Conservation (phyloP, 2,329 filamentous ascomycete species). For the Thielaviopsis populi region DNA sequence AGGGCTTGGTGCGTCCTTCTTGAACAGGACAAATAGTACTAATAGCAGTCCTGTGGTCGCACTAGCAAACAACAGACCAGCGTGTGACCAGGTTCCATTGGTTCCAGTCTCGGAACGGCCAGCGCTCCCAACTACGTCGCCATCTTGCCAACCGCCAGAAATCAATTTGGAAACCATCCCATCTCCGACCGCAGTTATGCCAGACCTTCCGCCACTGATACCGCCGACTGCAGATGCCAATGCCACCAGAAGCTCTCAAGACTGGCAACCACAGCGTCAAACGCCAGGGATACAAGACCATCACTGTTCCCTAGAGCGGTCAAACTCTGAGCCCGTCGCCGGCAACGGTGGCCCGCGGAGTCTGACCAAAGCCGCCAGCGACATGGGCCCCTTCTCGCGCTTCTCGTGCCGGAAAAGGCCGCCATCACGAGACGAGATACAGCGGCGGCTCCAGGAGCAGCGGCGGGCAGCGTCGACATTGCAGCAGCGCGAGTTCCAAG, state of each 20-base stretch:
- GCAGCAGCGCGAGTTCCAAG: constrained; percentile 14
- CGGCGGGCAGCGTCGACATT: constrained; percentile 17
- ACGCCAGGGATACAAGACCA: not conserved
- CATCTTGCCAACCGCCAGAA: not conserved
- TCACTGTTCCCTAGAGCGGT: not conserved
- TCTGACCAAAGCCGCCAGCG: constrained; percentile 17
- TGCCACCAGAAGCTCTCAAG: not conserved
- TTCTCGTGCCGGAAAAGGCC: not conserved
- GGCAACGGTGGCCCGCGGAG: not conserved
- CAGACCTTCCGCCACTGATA: not conserved
- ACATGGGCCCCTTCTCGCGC: constrained; percentile 6
- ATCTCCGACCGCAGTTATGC: not conserved
- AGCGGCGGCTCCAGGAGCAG: constrained; percentile 18
- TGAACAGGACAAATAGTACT: not conserved
- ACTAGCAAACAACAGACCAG: not conserved
- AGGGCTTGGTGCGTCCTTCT: not conserved
- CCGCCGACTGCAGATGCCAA: not conserved
- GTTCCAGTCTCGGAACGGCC: not conserved
- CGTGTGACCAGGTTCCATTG: not conserved
- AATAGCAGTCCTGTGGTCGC: not conserved
- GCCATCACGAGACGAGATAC: constrained; percentile 23
- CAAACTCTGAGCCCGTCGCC: not conserved
- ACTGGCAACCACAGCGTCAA: not conserved
- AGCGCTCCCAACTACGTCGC: not conserved
- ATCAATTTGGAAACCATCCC: not conserved